Base-by-base conservation (phyloP, 1,284 basidiomycete genomes). In the Irpex sp. region DNA sequence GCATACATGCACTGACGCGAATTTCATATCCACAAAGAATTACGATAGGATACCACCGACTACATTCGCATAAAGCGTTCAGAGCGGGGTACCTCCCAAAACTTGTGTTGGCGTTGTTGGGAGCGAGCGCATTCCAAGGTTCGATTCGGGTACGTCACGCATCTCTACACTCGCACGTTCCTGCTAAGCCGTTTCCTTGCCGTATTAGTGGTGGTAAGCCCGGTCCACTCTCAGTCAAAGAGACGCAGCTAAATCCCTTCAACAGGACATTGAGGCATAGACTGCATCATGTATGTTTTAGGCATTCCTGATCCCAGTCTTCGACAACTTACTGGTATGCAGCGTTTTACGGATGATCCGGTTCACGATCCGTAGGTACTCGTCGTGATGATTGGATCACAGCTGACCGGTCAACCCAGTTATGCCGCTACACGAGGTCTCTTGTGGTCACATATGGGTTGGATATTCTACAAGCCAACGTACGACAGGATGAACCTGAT, bases 381-480 rank as follows among this genome's bases (percentile, higher is more conserved):
- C 36, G 18, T 57, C 18, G 16, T 9, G 9, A 16, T n/a, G 45
- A 19, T n/a, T 6, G 3, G 39, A 12, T 21, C 57, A 9, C 51
- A 35, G 14, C 12, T 54, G 28, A 4, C 16, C 14, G 5, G 12
- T 18, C 4, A 14, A 16, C 7, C 1, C 54, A 87, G 86, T 6
- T 93, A 93, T 69, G 80, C 88, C 5, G 90, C 90, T 0, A 89
- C 88, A 0, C 79, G 81, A 48, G 90, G 91, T 0, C 73, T 93
- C 0, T 78, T 88, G 58, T 91, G 84, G 69, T 87, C 89, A 4
- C 91, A 93, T 66, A 83, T 91, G 77, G 91, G 91, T 8, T 93
- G 91, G 90, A 92, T 93, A 68, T 93, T 93, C 71, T 86, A 80
- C 75, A 90, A 91, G 69, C 84, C 88, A 0, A 81, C 72, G 6